Conservation (phyloP, 345 rosid species). For the Geranium brycei region DNA sequence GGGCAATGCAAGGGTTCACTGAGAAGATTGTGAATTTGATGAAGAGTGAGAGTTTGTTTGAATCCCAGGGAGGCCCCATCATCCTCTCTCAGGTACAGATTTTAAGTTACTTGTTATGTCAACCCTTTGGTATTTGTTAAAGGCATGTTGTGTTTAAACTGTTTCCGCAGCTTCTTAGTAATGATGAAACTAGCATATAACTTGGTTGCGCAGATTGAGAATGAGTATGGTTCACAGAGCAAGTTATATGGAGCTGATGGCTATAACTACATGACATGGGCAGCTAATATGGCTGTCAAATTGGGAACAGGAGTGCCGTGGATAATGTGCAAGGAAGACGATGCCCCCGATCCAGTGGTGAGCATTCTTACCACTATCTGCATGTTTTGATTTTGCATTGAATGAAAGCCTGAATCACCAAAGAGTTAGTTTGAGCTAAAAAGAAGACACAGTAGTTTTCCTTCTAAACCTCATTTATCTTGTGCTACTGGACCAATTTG, state of each 20-base stretch:
- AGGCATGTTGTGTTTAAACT: too few species aligned
- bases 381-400: too few species aligned
- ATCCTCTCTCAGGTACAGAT: constrained; percentile 79
- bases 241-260: constrained; percentile 66
- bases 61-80: constrained; percentile 97
- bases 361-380: constrained; percentile 4
- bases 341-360: constrained; percentile 99
- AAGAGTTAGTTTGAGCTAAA: too few species aligned
- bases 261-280: constrained; percentile 84
- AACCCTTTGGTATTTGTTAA: too few species aligned
- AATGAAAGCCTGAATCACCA: background rate
- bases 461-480: background rate
- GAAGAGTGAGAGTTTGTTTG: constrained; percentile 86
- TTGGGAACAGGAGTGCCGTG: constrained; percentile 90
- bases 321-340: constrained; percentile 99
- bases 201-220: constrained; percentile 61
- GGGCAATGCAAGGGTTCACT: constrained; percentile 87
- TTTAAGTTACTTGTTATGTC: background rate
- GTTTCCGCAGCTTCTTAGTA: too few species aligned
- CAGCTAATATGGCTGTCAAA: constrained; percentile 86
- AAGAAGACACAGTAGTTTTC: background rate
- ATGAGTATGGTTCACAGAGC: constrained; percentile 87
- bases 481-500: background rate
- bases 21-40: constrained; percentile 85
- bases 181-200: background rate